Conservation (phyloP, 768 basidiomycete species). For the Lactarius sp. region DNA sequence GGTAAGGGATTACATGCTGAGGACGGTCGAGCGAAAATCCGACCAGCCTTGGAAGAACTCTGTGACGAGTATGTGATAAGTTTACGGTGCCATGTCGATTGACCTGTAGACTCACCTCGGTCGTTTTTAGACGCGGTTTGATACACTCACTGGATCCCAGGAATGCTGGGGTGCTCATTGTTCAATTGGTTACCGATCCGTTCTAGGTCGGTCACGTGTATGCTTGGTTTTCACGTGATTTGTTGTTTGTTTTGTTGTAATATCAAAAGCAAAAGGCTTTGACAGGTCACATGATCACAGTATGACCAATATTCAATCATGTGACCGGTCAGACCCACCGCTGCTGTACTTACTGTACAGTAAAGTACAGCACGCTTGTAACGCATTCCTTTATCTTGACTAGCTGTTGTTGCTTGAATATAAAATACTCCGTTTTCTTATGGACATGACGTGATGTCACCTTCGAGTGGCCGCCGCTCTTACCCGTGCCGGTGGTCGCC, state of each 20-base stretch:
- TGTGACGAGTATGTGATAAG: slow-evolving; percentile 1
- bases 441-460: background rate
- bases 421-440: background rate
- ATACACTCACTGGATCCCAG: background rate
- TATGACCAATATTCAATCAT: too few relatives aligned
- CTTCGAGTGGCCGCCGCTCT: background rate
- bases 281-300: too few relatives aligned
- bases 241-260: too few relatives aligned
- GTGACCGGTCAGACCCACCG: too few relatives aligned
- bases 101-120: background rate
- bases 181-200: background rate
- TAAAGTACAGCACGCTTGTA: background rate
- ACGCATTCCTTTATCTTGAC: background rate
- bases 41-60: slow-evolving; percentile 10
- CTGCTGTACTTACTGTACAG: too few relatives aligned
- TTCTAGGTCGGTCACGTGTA: too few relatives aligned
- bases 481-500: too few relatives aligned
- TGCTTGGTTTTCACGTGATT: too few relatives aligned
- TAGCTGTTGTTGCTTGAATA: background rate
- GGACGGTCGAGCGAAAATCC: background rate
- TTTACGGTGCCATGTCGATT: background rate
- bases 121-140: background rate
- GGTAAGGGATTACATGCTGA: slow-evolving; percentile 8
- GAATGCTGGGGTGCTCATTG: slow-evolving; percentile 10
- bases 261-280: too few relatives aligned